Evolutionary conservation across 768 basidiomycete species (phyloP), one percentile per base, ranked within the genome.

Genomic region (Boletus vermiculosoides): DNA sequence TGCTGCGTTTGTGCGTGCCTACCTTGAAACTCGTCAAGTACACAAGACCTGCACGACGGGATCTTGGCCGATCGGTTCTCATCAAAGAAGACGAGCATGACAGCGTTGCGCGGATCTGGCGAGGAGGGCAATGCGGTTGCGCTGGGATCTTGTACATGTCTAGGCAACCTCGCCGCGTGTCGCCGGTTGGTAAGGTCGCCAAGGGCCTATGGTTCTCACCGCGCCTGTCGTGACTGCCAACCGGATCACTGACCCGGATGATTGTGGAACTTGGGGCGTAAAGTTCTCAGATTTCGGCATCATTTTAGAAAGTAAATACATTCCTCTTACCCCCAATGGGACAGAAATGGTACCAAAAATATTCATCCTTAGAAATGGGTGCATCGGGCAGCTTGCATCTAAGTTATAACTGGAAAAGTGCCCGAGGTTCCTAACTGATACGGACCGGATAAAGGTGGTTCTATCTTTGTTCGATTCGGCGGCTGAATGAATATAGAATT

Each of bases 71-170:
- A 51, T 51, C 34, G 66, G 70, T 12, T 22, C 58, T 66, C 13
- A 62, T 67, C 30, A 54, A 62, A 12, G 69, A 72, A 48, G 71
- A 65, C 13, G 71, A 68, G 45, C 16, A 63, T 2, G 56, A 57
- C 22, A 37, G 54, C 5, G 36, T 55, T n/a, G n/a, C n/a, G n/a
- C n/a, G 37, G 16, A 39, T n/a, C 16, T 4, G 8, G 37, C 37
- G 37, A n/a, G 18, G 37, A 39, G 18, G 37, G 18, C 10, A 39
- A 18, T 3, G 37, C 37, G 37, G 18, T 39, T 18, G 33, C 13
- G 37, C 16, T n/a, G 37, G 37, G 3, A 8, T 39, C 9, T n/a
- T 16, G 37, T 39, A 18, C 9, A n/a, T n/a, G 18, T 34, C 16
- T n/a, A 4, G 39, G n/a, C 39, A 40, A 40, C 20, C 20, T 40